Evolutionary conservation across 2,329 filamentous ascomycete genomes (phyloP), one percentile per base, ranked within the genome.

Genomic region (Alternaria angustiovoidea): DNA sequence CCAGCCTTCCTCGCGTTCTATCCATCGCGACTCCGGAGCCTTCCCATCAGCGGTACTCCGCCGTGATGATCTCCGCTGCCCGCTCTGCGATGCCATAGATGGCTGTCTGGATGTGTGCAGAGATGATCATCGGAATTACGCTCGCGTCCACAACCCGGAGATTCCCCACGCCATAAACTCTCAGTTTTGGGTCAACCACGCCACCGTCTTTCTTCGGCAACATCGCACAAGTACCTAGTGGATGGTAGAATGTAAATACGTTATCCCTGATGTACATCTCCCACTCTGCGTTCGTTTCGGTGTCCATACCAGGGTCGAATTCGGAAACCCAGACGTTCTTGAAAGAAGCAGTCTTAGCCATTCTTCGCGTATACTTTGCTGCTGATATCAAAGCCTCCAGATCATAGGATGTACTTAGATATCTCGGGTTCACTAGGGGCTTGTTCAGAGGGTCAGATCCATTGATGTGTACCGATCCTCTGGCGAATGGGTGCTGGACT

Each of bases 181-280:
- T 65, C 47, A 73, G 47, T 22, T 56, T 12, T 6, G 57, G 44
- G 46, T 66, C 62, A 7, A 73, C 64, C 2, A 71, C 70, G 5
- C 70, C 70, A 16, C 63, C 62, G 12, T 65, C 44, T 41, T 61
- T 46, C 39, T 63, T 59, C 14, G 55, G 47, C 54, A 70, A 41
- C 68, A 71, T 70, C 1, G 75, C 74, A 46, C 75, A 78, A 1
- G 75, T 78, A 6, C 78, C 77, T 7, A 75, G 36, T 4, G 73
- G 74, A 38, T 76, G 74, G 44, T 69, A 75, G 18, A 65, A 62
- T 1, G 67, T 64, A 5, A 48, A 53, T 7, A 63, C 55, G 18
- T 67, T 67, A 12, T 65, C 55, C 7, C 44, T 43, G 11, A 63
- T 59, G 52, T 66, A 65, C 2, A 43, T 55, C 44, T 65, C 58